Base-by-base conservation (phyloP, 257 asterid genomes). In the Petunia axillaris region DNA sequence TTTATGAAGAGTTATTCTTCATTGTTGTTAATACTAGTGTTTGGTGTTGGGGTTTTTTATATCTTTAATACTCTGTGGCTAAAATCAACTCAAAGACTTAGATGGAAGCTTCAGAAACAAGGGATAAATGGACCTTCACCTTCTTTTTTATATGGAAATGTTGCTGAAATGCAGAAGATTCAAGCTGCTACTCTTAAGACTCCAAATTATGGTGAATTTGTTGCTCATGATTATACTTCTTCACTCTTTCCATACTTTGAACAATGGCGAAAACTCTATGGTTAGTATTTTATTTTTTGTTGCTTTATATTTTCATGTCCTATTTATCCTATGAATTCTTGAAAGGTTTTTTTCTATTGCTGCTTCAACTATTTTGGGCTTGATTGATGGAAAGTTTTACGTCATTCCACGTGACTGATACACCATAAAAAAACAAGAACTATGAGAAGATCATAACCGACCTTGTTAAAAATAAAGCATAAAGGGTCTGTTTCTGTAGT, bases 161-260 rank as follows among this genome's bases (percentile, higher is more conserved):
- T 84, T 64, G 48, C 84, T 81, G 95, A 92, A 91, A 94, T 94
- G 98, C 89, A 92, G 77, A 86, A 53, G 78, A 91, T 94, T 62
- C 94, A 92, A 81, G 91, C 87, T 38, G 65, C 84, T 0, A 59
- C 84, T 1, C 11, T 64, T 74, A 79, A 85, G 53, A 52, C 87
- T 13, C 82, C 79, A 2, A 63, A 82, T 2, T 50, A 70, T 70
- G 87, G 83, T 66, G 92, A 89, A 59, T 88, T 89, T 57, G 88
- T 94, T 11, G 98, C 94, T n/a, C 98, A 94, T 84, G 96, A 94
- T 48, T 94, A 94, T 82, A 91, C 97, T 5, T 87, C 96, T 35
- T 89, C 94, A 2, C 91, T 94, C 83, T 94, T 94, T 55, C 98
- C 98, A 16, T 91, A 94, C 85, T 94, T 94, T 48, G 97, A 92